Evolutionary conservation across 2,329 filamentous ascomycete genomes (phyloP).

Genomic region (Fusarium buharicum): DNA sequence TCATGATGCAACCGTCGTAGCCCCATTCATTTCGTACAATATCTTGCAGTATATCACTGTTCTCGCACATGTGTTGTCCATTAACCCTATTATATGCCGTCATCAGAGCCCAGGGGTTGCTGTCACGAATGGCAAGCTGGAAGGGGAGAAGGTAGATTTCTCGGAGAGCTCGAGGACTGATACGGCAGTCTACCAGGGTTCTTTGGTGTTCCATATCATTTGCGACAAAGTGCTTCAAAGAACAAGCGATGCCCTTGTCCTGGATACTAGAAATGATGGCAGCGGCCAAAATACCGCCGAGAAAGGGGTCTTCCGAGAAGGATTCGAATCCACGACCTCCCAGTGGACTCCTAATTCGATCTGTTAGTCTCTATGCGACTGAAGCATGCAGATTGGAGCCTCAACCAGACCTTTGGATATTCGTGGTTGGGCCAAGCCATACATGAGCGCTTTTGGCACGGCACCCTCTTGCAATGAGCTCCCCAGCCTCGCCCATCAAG

Average conservation of each 20-base stretch:
- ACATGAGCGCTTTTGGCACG: constrained; percentile 26
- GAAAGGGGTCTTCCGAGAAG: constrained; percentile 54
- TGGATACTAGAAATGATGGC: constrained; percentile 51
- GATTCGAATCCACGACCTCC: constrained; percentile 55
- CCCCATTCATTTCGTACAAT: constrained; percentile 54
- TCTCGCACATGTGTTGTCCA: constrained; percentile 46
- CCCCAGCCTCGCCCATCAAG: constrained; percentile 64
- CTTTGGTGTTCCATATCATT: constrained; percentile 48
- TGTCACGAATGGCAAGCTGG: constrained; percentile 50
- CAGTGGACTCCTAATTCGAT: constrained; percentile 47
- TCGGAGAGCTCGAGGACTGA: constrained; percentile 20
- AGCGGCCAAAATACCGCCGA: constrained; percentile 50
- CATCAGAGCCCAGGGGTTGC: constrained; percentile 51
- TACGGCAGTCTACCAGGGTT: constrained; percentile 25
- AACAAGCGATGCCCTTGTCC: constrained; percentile 50
- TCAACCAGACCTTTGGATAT: constrained; percentile 51
- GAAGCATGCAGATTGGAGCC: constrained; percentile 51
- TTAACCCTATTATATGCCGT: constrained; percentile 51
- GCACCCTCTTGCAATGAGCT: constrained; percentile 55
- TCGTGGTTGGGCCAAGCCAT: no score
- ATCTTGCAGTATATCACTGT: constrained; percentile 23
- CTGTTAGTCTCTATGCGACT: no score
- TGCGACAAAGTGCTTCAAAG: constrained; percentile 55
- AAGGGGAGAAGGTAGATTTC: constrained; percentile 50
- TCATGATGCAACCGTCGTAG: constrained; percentile 46